Evolutionary conservation across 2,329 filamentous ascomycete genomes (phyloP).

Genomic region (Diplodia sapinea): DNA sequence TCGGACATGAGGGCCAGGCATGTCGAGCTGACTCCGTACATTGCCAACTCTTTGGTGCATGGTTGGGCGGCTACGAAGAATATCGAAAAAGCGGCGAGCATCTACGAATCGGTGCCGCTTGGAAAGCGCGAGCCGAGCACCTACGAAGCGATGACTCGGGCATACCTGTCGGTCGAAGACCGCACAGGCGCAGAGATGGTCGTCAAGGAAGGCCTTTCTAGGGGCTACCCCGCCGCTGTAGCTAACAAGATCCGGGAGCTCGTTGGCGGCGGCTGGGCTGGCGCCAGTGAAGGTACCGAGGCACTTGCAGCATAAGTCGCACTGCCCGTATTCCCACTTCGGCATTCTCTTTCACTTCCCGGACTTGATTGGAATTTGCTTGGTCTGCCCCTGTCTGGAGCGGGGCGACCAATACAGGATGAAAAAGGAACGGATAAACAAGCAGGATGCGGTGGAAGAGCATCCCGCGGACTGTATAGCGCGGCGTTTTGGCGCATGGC

Average conservation of each 20-base stretch:
- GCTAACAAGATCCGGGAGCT: slow-evolving; percentile 93
- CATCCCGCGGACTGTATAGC: slow-evolving; percentile 13
- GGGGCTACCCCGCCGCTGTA: slow-evolving; percentile 90
- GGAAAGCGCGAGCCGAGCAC: slow-evolving; percentile 92
- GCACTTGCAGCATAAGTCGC: slow-evolving; percentile 1
- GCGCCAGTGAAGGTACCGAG: slow-evolving; percentile 26
- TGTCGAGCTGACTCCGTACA: slow-evolving; percentile 92
- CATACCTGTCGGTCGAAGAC: slow-evolving; percentile 84
- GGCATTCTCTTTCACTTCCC: neutral
- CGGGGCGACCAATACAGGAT: neutral
- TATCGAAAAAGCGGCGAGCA: slow-evolving; percentile 75
- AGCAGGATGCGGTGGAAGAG: neutral
- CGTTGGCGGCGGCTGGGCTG: slow-evolving; percentile 56
- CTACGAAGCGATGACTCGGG: slow-evolving; percentile 97
- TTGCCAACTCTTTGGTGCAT: slow-evolving; percentile 97
- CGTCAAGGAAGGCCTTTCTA: slow-evolving; percentile 86
- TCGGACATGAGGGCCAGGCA: slow-evolving; percentile 73
- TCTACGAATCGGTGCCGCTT: slow-evolving; percentile 79
- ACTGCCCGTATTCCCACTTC: neutral
- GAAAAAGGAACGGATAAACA: slow-evolving; percentile 7
- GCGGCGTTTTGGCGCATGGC: slow-evolving; percentile 17
- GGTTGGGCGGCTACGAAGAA: slow-evolving; percentile 89
- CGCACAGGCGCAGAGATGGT: slow-evolving; percentile 76
- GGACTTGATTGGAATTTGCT: slow-evolving; percentile 1
- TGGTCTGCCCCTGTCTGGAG: neutral